Evolutionary conservation across 306 rosid genomes (phyloP), one percentile per base, ranked within the genome.

Genomic region (Cucumis hystrix): DNA sequence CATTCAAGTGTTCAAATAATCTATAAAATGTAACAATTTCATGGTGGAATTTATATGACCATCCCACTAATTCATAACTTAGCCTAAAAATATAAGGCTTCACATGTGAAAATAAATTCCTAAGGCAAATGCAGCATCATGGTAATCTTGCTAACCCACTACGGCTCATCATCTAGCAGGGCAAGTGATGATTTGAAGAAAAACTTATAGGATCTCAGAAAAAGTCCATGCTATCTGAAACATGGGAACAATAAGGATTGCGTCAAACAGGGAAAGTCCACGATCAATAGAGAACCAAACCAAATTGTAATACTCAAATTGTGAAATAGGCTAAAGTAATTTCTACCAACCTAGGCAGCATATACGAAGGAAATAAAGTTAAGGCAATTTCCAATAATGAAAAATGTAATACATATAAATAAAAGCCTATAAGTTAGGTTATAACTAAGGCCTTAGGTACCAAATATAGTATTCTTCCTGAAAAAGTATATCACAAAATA

Each of bases 241-340:
- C 99, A 95, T 95, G 52, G 99, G 99, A 77, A 95, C 99, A 82
- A 95, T 95, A 78, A 95, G 99, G 78, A 95, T 95, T 49, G 97
- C 99, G 85, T 95, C 99, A 77, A 89, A 95, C 79, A 95, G 82
- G 45, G 97, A 86, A 89, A 95, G 84, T 60, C 99, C 99, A 77
- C 43, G 12, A 25, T 45, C 78, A n/a, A 33, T 68, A 35, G 23
- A 67, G 40, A 69, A 41, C 37, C 41, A 70, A 23, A 43, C 45
- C 12, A 21, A 68, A 21, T 43, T n/a, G n/a, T n/a, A n/a, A 73
- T 61, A 18, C n/a, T 80, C 40, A 74, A 15, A 28, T 60, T 41
- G 60, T 30, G 37, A 67, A 55, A 62, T 65, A 20, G 39, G 43
- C 57, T 13, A 80, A 78, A 9, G 78, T 80, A 74, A 66, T 18